Conservation (phyloP, 371 early-diverging fungal genomes). For the Umbelopsis sp. region DNA sequence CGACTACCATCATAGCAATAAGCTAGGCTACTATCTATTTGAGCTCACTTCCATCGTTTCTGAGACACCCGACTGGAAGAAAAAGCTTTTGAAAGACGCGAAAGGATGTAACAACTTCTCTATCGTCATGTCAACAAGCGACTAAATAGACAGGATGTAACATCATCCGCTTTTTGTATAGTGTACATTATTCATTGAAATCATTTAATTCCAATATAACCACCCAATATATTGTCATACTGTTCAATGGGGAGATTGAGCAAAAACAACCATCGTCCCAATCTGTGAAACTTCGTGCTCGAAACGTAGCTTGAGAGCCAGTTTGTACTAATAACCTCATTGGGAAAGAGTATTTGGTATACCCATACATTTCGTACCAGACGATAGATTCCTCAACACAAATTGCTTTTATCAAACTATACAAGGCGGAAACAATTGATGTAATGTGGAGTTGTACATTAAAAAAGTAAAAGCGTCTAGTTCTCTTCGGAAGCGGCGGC, state of each 20-base stretch:
- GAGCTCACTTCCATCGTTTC: constrained; percentile 26
- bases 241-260: background rate
- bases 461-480: constrained; percentile 7
- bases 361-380: background rate
- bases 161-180: constrained; percentile 1
- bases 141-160: background rate
- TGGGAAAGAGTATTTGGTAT: background rate
- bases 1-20: constrained; percentile 70
- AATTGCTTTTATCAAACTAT: constrained; percentile 17
- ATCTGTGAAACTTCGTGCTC: no score
- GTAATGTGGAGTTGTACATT: background rate
- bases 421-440: constrained; percentile 17
- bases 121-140: constrained; percentile 42
- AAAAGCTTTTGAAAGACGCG: constrained; percentile 57
- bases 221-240: background rate
- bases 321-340: no score
- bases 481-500: constrained; percentile 13
- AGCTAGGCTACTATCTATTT: constrained; percentile 80
- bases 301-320: no score
- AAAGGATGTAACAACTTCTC: constrained; percentile 69
- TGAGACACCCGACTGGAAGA: constrained; percentile 40
- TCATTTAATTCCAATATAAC: background rate
- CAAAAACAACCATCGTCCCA: background rate
- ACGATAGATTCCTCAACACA: background rate
- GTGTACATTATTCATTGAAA: background rate